phyloP scores from a whole-genome alignment of 805 yeast genomes.

The Sugiyamaella smithiae region DNA sequence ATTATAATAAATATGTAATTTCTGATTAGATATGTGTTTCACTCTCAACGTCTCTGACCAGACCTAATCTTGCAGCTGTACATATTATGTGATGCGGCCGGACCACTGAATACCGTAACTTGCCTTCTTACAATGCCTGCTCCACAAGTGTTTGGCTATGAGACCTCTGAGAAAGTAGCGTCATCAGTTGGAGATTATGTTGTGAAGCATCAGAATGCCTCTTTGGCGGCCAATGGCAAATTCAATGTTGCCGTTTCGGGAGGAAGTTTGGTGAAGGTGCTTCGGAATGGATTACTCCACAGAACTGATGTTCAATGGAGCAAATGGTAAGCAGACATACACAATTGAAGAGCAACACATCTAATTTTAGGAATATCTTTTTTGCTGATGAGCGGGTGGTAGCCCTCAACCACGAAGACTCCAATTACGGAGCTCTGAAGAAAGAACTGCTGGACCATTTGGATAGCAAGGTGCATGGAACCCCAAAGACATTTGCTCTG shows the following conservation, averaged over 20 bases:
- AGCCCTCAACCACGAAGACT: slow-evolving; percentile 75
- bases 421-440: slow-evolving; percentile 80
- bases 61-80: no score
- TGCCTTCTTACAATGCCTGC: slow-evolving; percentile 26
- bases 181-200: slow-evolving; percentile 62
- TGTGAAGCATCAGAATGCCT: slow-evolving; percentile 58
- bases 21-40: no score
- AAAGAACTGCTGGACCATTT: slow-evolving; percentile 52
- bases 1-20: no score
- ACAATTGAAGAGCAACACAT: neutral
- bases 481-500: slow-evolving; percentile 65
- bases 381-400: slow-evolving; percentile 92
- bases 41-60: no score
- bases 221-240: slow-evolving; percentile 41
- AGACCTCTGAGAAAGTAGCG: slow-evolving; percentile 60
- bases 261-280: slow-evolving; percentile 79
- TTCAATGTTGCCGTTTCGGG: slow-evolving; percentile 87
- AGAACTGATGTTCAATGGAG: slow-evolving; percentile 40
- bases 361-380: slow-evolving; percentile 58
- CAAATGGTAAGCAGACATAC: slow-evolving; percentile 31
- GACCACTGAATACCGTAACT: no score
- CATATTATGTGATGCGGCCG: no score
- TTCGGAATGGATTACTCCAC: slow-evolving; percentile 61
- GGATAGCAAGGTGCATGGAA: slow-evolving; percentile 34
- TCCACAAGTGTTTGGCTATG: slow-evolving; percentile 46